These are phyloP conservation scores for Phellinidium pouzarii DNA, from an alignment of 1,284 basidiomycete species.

Conservation along the genomic window DNA sequence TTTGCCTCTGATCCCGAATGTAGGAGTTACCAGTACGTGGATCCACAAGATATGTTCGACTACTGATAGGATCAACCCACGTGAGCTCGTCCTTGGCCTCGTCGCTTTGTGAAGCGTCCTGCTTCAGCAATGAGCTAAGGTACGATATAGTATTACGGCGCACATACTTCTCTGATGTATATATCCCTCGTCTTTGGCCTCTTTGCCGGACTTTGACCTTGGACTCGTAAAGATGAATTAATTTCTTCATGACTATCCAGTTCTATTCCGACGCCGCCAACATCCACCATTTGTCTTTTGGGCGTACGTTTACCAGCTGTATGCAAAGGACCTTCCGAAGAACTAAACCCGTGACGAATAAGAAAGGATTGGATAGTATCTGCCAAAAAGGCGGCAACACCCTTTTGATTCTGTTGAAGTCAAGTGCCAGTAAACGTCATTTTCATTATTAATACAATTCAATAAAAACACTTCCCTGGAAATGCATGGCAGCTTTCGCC, in stretches of 20 bases:
- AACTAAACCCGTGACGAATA: conserved; percentile 51
- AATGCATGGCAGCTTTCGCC: conserved; percentile 58
- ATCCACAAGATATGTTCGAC: conserved; percentile 67
- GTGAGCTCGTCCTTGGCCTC: conserved; percentile 28
- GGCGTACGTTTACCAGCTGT: conserved; percentile 25
- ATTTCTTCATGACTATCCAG: neutral
- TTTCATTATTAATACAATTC: too few relatives aligned
- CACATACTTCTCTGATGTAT: neutral
- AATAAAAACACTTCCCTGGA: conserved; percentile 45
- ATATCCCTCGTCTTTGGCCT: neutral
- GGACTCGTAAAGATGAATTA: neutral
- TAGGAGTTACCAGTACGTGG: conserved; percentile 53
- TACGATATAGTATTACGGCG: neutral
- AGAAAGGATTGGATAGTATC: conserved; percentile 62
- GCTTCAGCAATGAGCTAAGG: neutral
- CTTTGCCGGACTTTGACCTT: neutral
- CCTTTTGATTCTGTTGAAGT: conserved; percentile 42
- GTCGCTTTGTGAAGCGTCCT: neutral
- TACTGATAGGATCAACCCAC: conserved; percentile 60
- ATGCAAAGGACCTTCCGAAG: conserved; percentile 5
- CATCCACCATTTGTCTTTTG: conserved; percentile 36
- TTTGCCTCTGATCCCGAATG: conserved; percentile 3
- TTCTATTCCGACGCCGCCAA: conserved; percentile 24
- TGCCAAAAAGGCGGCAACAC: conserved; percentile 49
- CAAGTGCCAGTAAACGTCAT: neutral